Evolutionary conservation across 129 eudicot species (phyloP).

Genomic region (Escallonia herrerae): DNA sequence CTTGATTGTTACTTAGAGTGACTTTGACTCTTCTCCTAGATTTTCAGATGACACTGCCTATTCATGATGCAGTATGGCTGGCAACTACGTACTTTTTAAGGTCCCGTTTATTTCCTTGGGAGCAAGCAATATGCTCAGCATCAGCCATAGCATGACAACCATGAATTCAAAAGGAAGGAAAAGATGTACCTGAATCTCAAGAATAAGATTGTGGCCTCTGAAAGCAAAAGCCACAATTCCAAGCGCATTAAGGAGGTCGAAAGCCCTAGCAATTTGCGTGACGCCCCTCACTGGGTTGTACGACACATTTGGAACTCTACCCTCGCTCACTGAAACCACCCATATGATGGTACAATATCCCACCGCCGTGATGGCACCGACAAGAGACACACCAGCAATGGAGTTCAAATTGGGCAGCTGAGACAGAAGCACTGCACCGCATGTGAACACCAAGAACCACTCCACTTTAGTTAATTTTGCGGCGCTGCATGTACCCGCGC

Average conservation of each 20-base stretch:
- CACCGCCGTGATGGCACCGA: constrained; percentile 67
- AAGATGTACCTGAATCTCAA: constrained; percentile 67
- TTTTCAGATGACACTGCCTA: too few relatives aligned
- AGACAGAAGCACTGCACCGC: constrained; percentile 56
- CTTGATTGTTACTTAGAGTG: too few relatives aligned
- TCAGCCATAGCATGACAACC: too few relatives aligned
- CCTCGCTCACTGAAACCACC: constrained; percentile 57
- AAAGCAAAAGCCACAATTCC: constrained; percentile 71
- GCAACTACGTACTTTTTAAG: too few relatives aligned
- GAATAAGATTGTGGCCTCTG: constrained; percentile 82
- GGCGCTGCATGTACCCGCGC: constrained; percentile 41
- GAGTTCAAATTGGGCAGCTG: constrained; percentile 84
- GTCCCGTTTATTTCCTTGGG: too few relatives aligned
- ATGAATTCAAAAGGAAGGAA: background rate
- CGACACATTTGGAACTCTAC: constrained; percentile 38
- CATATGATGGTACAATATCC: constrained; percentile 61
- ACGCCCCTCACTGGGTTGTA: constrained; percentile 27
- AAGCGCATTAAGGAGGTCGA: constrained; percentile 57
- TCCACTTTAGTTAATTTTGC: constrained; percentile 40
- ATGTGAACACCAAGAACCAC: constrained; percentile 75
- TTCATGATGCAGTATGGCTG: too few relatives aligned
- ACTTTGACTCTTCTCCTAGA: too few relatives aligned
- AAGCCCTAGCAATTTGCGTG: constrained; percentile 21
- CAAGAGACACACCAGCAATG: constrained; percentile 67
- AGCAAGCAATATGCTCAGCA: too few relatives aligned